Base-by-base conservation (phyloP, 2,329 filamentous ascomycete species). In the Golovinomyces cichoracearum region DNA sequence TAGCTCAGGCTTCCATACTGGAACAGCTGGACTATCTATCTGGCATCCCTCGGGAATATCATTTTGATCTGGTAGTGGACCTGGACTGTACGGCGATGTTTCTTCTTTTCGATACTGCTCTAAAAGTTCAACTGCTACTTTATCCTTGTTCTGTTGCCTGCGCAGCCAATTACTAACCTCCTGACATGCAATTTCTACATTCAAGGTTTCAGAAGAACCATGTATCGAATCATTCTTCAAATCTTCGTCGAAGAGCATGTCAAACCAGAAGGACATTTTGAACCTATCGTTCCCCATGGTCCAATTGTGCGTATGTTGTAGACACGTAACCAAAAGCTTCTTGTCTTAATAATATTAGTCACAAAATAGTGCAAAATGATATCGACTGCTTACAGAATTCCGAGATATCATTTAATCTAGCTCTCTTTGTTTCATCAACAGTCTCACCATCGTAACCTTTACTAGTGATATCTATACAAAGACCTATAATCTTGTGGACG, bases 301-400 rank as follows among this genome's bases (percentile, higher is more conserved):
- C 74, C 76, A 78, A 58, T 80, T 80, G 54, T 79, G 75, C 1
- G 74, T 72, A 58, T 79, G 74, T 56, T 80, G 76, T 12, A 80
- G 62, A 2, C 72, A 73, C 0, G 75, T 78, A 1, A 80, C 74
- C 1, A 80, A 64, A 1, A 80, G 63, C 56, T 78, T 78, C 54
- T 80, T 79, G 60, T 75, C 74, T 78, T 52, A n/a, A 15, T n/a
- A 12, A 10, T 12, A 31, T 49, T 25, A 49, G 48, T 33, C 4
- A 7, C n/a, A 25, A 6, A 33, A n/a, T 19, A 19, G 19, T 23
- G 10, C 2, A 22, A 15, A 37, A 17, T 25, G 22, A 12, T 29
- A 23, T 22, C 13, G 1, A 13, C 45, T 40, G 57, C 73, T 55
- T 62, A 76, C 74, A 79, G 44, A 78, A 63, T 50, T 79, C 76